Conservation (phyloP, 2,329 filamentous ascomycete species). For the Talaromyces amestolkiae region DNA sequence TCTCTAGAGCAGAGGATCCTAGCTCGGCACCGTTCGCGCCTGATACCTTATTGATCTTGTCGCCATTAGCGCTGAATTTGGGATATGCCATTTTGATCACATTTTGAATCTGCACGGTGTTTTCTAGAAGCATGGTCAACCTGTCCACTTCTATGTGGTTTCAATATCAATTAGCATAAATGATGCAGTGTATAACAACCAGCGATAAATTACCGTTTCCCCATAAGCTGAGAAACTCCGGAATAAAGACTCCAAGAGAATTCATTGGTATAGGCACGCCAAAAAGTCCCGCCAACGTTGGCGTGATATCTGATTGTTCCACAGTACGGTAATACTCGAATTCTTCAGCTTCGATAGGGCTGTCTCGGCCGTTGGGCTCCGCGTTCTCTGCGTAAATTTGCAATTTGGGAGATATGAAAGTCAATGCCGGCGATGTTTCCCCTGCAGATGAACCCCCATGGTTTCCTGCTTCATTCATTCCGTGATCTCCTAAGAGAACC, state of each 20-base stretch:
- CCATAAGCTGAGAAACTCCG: conserved; percentile 78
- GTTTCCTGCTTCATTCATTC: conserved; percentile 99
- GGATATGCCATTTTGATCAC: conserved; percentile 74
- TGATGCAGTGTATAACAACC: too few species aligned
- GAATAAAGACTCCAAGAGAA: conserved; percentile 82
- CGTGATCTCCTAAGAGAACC: conserved; percentile 88
- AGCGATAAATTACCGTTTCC: conserved; percentile 51
- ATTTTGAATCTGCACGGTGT: conserved; percentile 74
- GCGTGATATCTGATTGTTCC: conserved; percentile 93
- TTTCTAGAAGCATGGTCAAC: conserved; percentile 68
- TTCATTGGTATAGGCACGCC: conserved; percentile 87
- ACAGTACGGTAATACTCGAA: conserved; percentile 81
- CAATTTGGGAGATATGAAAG: conserved; percentile 87
- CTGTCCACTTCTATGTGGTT: conserved; percentile 50
- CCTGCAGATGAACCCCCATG: conserved; percentile 91
- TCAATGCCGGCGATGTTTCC: conserved; percentile 87
- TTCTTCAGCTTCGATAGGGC: conserved; percentile 62
- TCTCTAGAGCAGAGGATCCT: conserved; percentile 44
- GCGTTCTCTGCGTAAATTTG: neutral
- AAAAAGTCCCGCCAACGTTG: conserved; percentile 80
- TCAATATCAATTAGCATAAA: neutral
- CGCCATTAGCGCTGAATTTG: conserved; percentile 49
- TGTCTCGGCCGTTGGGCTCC: conserved; percentile 51
- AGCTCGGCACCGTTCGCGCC: neutral
- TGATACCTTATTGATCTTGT: conserved; percentile 13